phyloP scores from a whole-genome alignment of 179 eudicot species.

The Gypsophila paniculata region DNA sequence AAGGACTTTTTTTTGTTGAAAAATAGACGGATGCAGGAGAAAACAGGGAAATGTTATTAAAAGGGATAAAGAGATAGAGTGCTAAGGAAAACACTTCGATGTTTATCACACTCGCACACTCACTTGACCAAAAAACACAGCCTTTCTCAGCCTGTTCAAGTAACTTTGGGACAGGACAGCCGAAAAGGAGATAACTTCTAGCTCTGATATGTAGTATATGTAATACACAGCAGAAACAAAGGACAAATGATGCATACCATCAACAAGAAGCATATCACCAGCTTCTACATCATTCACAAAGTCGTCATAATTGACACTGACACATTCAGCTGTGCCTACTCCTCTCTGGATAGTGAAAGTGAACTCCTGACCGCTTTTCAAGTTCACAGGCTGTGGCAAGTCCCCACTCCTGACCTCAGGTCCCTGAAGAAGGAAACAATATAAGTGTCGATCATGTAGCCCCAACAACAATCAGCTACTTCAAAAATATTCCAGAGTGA shows the following conservation, averaged over 20 bases:
- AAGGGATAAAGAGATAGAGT: no score
- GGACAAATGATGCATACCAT: constrained; percentile 48
- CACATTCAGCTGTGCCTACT: constrained; percentile 71
- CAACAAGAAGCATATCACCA: constrained; percentile 84
- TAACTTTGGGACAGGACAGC: no score
- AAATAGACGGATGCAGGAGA: not conserved
- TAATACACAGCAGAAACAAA: not conserved
- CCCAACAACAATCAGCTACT: not conserved
- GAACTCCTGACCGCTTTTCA: constrained; percentile 87
- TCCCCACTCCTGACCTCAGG: constrained; percentile 99
- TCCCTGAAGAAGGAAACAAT: constrained; percentile 49
- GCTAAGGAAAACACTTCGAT: no score
- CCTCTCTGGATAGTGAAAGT: constrained; percentile 86
- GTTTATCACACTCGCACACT: no score
- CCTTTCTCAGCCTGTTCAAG: no score
- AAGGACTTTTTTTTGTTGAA: not conserved
- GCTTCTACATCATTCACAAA: constrained; percentile 87
- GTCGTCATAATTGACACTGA: constrained; percentile 93
- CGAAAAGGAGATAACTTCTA: not conserved
- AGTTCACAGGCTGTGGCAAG: constrained; percentile 75
- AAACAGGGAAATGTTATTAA: not conserved
- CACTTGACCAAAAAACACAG: no score
- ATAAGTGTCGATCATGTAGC: not conserved
- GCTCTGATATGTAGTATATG: not conserved
- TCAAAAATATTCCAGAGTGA: not conserved